Evolutionary conservation across 768 basidiomycete genomes (phyloP).

Genomic region (Lactarius sp.): DNA sequence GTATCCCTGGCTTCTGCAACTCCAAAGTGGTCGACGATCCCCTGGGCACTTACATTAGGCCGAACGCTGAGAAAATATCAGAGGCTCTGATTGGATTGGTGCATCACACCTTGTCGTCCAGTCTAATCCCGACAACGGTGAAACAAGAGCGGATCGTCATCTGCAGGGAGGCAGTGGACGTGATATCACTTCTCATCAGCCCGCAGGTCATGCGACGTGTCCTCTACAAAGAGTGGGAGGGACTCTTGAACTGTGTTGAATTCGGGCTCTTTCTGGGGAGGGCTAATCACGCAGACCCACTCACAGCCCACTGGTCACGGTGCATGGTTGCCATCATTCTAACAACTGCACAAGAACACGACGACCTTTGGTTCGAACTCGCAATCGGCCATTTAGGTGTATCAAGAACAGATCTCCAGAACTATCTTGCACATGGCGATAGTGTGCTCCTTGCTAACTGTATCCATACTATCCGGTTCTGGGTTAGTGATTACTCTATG

Average conservation of each 20-base stretch:
- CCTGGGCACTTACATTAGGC: not conserved
- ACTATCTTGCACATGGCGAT: conserved; percentile 5
- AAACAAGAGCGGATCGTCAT: not conserved
- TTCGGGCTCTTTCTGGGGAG: not conserved
- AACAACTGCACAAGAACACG: not conserved
- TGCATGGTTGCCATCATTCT: not conserved
- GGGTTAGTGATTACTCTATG: no score
- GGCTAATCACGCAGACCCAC: not conserved
- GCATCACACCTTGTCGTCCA: not conserved
- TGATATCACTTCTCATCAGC: not conserved
- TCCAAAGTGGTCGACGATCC: not conserved
- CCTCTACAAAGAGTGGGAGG: conserved; percentile 1
- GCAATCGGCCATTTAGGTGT: conserved; percentile 1
- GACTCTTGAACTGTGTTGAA: conserved; percentile 8
- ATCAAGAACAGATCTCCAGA: not conserved
- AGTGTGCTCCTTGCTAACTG: conserved; percentile 2
- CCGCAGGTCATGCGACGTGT: not conserved
- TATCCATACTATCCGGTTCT: not conserved
- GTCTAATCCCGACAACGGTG: not conserved
- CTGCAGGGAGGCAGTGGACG: not conserved
- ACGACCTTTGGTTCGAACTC: not conserved
- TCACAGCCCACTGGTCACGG: not conserved
- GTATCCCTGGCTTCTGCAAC: not conserved
- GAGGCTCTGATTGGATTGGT: not conserved
- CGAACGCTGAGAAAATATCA: not conserved